Evolutionary conservation across 2,329 filamentous ascomycete species (phyloP), one percentile per base, ranked within the genome.

Genomic region (Clarireedia paspali): DNA sequence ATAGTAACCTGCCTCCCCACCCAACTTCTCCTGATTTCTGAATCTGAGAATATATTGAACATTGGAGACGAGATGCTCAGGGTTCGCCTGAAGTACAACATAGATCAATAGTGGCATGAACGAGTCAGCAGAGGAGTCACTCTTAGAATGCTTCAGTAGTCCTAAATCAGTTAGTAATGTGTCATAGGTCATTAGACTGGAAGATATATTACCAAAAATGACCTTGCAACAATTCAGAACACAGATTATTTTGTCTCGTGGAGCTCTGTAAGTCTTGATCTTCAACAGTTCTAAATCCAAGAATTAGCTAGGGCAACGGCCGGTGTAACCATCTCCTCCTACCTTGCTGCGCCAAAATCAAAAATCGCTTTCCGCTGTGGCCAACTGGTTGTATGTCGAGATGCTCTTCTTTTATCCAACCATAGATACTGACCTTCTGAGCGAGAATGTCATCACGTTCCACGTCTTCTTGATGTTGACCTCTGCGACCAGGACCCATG

Each of bases 151-250:
- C 63, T 92, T 91, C 52, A 99, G 76, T 49, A 96, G 83, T 17
- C 92, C 87, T 89, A 54, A 12, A 26, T 12, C 34, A 40, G 36
- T 70, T 60, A 70, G 61, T n/a, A 51, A 44, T 15, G 14, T 14
- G 23, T 47, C 30, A 23, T 24, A 20, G 65, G 24, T 27, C 10
- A 15, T 14, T 15, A 2, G 30, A 44, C 20, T 12, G 4, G n/a
- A 6, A 5, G 4, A 5, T 26, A 12, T 15, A 12, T 63, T 72
- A 90, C 88, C 94, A 71, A 99, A 97, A 61, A 99, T 97, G 60
- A 99, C 95, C 73, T 99, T 99, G 81, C 94, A 99, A 74, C 91
- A 96, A 73, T 99, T 99, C 55, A 99, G 75, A 47, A 97, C 90
- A 71, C 94, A 99, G 50, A 99, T 97, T 55, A 99, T 94, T 73